Evolutionary conservation across 2,329 filamentous ascomycete genomes (phyloP).

Genomic region (Lasiodiplodia sp.): DNA sequence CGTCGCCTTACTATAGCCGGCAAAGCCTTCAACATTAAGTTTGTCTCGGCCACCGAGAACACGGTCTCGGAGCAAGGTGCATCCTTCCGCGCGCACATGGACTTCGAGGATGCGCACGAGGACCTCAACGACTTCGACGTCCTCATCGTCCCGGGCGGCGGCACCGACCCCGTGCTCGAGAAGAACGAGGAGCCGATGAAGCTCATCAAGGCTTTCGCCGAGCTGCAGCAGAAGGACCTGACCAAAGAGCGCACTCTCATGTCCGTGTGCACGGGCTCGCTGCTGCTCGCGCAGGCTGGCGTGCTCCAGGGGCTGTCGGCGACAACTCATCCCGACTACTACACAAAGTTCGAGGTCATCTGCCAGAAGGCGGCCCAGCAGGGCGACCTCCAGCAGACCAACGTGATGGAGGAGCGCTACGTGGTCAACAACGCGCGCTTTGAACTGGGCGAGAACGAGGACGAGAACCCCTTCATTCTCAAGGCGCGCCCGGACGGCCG

Average conservation of each 20-base stretch:
- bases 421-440: slow-evolving; percentile 93
- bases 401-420: slow-evolving; percentile 84
- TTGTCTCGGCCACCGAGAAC: slow-evolving; percentile 55
- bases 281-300: slow-evolving; percentile 78
- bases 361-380: slow-evolving; percentile 76
- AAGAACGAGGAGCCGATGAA: slow-evolving; percentile 67
- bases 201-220: slow-evolving; percentile 77
- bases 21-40: slow-evolving; percentile 63
- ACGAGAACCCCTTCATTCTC: slow-evolving; percentile 84
- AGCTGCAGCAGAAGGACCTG: slow-evolving; percentile 81
- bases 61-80: slow-evolving; percentile 68
- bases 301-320: slow-evolving; percentile 80
- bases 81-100: slow-evolving; percentile 75
- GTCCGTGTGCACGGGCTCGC: slow-evolving; percentile 79
- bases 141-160: slow-evolving; percentile 78
- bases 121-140: slow-evolving; percentile 78
- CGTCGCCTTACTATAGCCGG: slow-evolving; percentile 45
- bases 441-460: slow-evolving; percentile 77
- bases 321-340: slow-evolving; percentile 81
- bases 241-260: slow-evolving; percentile 81
- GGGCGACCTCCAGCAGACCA: slow-evolving; percentile 77
- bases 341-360: slow-evolving; percentile 81
- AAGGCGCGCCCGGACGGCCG: slow-evolving; percentile 68
- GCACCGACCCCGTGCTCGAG: slow-evolving; percentile 60
- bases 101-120: slow-evolving; percentile 79